Evolutionary conservation across 345 rosid genomes (phyloP), one percentile per base, ranked within the genome.

Genomic region (Eucalyptus sp.): DNA sequence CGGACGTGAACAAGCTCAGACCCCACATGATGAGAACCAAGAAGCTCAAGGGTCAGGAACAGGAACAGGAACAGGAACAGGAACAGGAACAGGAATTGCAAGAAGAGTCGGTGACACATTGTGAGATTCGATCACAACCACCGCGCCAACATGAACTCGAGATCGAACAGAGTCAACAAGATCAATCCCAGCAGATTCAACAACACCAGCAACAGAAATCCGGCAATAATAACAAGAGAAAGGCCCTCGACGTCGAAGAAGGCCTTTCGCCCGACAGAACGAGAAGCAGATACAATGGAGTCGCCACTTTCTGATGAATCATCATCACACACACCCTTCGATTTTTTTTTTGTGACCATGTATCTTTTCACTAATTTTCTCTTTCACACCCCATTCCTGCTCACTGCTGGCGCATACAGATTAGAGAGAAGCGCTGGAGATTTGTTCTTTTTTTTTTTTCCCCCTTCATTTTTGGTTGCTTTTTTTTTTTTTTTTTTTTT

Each of bases 1-100:
- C 98, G 17, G 96, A 96, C 88, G 88, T 96, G 92, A 92, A 91
- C 62, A 93, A 91, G 90, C 95, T 96, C 83, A 94, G 54, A 88
- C 93, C 96, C 64, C 94, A 94, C 86, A 90, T 95, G 89, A 85
- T 93, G 95, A 94, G 89, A 91, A 90, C 94, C 84, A 94, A 93
- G 92, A 24, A 92, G 90, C 27, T 60, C 8, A 91, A 92, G 81
- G 88, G 50, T 46, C 79, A 90, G 50, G 71, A 90, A 27, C 80
- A 83, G 50, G 71, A 90, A 27, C 80, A 83, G 50, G n/a, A 88
- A 43, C 80, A 81, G 49, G 33, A 33, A 33, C 79, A 90, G 50
- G 71, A 90, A 27, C 80, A 83, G 41, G n/a, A 89, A 52, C 58
- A 18, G 58, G 58, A 52, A 44, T 17, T 17, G 62, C 84, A 51